Conservation (phyloP, 495 filamentous ascomycete genomes). For the Immersiella caudata region DNA sequence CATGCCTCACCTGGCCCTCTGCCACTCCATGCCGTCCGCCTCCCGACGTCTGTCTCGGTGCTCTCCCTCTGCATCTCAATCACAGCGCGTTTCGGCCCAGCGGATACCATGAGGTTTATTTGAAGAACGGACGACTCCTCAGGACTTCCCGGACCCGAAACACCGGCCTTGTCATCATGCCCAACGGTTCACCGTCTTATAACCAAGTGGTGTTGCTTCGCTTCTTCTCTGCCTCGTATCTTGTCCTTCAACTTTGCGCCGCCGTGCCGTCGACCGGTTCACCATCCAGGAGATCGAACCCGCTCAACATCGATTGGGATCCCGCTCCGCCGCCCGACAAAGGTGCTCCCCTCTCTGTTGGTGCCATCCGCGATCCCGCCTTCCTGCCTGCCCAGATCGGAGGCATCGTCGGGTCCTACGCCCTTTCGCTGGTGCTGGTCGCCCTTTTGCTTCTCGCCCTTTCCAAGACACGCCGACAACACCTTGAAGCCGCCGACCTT, state of each 20-base stretch:
- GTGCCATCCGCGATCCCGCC: constrained; percentile 58
- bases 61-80: constrained; percentile 44
- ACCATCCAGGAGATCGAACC: constrained; percentile 43
- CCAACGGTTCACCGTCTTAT: constrained; percentile 31
- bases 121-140: constrained; percentile 28
- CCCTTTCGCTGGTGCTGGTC: constrained; percentile 69
- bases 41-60: constrained; percentile 39
- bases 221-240: constrained; percentile 38
- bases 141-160: constrained; percentile 20
- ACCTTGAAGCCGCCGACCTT: constrained; percentile 38
- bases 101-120: constrained; percentile 42
- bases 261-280: constrained; percentile 31
- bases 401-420: constrained; percentile 78
- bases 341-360: constrained; percentile 57
- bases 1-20: constrained; percentile 18
- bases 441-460: constrained; percentile 63
- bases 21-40: constrained; percentile 30
- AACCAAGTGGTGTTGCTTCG: constrained; percentile 37
- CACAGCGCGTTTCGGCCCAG: constrained; percentile 51
- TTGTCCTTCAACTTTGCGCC: constrained; percentile 33
- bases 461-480: constrained; percentile 47
- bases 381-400: constrained; percentile 75
- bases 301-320: constrained; percentile 55
- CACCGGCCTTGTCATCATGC: constrained; percentile 36
- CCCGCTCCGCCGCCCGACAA: constrained; percentile 62